Percentiles rank a stretch among this genome's conserved stretches.
Evolutionary conservation across 768 basidiomycete species (phyloP).

Genomic region (Daedalea quercina): DNA sequence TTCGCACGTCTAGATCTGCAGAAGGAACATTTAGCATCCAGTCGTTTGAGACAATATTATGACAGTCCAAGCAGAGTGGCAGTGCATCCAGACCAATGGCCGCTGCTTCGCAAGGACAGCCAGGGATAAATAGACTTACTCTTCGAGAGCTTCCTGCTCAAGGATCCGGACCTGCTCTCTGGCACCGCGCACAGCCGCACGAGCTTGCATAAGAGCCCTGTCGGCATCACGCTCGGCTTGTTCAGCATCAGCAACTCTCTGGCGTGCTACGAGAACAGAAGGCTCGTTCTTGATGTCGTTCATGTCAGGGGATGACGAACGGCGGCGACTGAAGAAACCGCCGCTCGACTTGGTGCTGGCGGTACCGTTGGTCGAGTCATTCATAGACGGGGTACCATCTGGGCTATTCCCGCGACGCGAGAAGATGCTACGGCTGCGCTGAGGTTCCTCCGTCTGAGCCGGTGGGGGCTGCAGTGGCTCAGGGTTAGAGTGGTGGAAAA

Average conservation of each 20-base stretch:
- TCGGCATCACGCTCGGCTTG: slow-evolving; percentile 46
- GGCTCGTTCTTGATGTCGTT: slow-evolving; percentile 31
- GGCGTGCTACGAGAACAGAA: slow-evolving; percentile 38
- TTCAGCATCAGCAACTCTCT: slow-evolving; percentile 46
- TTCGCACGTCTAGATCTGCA: slow-evolving; percentile 42
- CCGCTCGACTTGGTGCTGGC: slow-evolving; percentile 10
- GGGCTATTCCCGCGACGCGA: slow-evolving; percentile 16
- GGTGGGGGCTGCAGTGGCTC: slow-evolving; percentile 6
- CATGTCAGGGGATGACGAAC: slow-evolving; percentile 16
- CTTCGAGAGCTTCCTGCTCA: slow-evolving; percentile 46
- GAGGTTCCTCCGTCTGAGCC: slow-evolving; percentile 12
- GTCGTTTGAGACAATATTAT: neutral
- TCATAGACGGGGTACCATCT: slow-evolving; percentile 5
- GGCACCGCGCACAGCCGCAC: slow-evolving; percentile 40
- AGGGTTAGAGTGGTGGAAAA: slow-evolving; percentile 17
- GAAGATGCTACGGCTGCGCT: slow-evolving; percentile 18
- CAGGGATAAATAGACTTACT: slow-evolving; percentile 33
- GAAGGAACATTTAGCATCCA: slow-evolving; percentile 1
- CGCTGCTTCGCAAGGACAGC: neutral
- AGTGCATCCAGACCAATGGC: no score
- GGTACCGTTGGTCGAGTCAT: slow-evolving; percentile 7
- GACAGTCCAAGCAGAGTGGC: no score
- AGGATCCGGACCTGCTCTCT: slow-evolving; percentile 39
- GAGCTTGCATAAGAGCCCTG: slow-evolving; percentile 38
- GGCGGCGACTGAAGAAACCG: slow-evolving; percentile 21